phyloP scores from a whole-genome alignment of 345 rosid genomes.

The Populus nigra region DNA sequence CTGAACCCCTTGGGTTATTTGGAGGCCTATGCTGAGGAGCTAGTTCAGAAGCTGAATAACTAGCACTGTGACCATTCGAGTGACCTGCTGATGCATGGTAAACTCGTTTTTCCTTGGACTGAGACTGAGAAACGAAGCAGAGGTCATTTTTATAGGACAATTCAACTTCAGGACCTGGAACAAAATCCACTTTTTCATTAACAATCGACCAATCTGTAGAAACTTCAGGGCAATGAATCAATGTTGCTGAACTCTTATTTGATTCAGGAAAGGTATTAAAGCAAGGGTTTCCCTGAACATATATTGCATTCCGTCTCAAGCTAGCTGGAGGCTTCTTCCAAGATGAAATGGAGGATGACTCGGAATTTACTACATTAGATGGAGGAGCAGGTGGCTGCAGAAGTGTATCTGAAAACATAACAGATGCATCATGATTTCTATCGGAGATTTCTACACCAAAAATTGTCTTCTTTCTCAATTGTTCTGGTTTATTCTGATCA shows the following conservation, averaged over 20 bases:
- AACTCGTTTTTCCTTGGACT: conserved; percentile 38
- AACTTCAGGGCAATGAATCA: conserved; percentile 19
- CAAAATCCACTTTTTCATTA: conserved; percentile 32
- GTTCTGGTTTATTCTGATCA: conserved; percentile 17
- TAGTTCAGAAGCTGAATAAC: conserved; percentile 26
- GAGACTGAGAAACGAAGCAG: conserved; percentile 33
- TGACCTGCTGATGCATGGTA: conserved; percentile 7
- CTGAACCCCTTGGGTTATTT: conserved; percentile 10
- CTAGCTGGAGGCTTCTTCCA: conserved; percentile 19
- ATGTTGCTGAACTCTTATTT: conserved; percentile 21
- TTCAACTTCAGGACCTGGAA: conserved; percentile 30
- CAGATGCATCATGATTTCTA: conserved; percentile 17
- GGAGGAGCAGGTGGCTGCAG: conserved; percentile 17
- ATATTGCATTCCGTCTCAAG: conserved; percentile 19
- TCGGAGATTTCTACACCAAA: conserved; percentile 41
- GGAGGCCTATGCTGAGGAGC: conserved; percentile 10
- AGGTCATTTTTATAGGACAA: conserved; percentile 29
- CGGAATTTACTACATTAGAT: conserved; percentile 19
- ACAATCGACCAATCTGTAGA: conserved; percentile 9
- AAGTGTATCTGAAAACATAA: conserved; percentile 13
- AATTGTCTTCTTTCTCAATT: conserved; percentile 20
- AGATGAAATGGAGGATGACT: conserved; percentile 28
- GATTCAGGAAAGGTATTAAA: conserved; percentile 14
- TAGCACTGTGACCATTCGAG: conserved; percentile 18
- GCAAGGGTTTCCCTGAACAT: conserved; percentile 19